Percentiles rank a stretch among this genome's conserved stretches.
Conservation (phyloP, 23 red algal genomes). For the Cyanidiococcus yangmingshanensis region DNA sequence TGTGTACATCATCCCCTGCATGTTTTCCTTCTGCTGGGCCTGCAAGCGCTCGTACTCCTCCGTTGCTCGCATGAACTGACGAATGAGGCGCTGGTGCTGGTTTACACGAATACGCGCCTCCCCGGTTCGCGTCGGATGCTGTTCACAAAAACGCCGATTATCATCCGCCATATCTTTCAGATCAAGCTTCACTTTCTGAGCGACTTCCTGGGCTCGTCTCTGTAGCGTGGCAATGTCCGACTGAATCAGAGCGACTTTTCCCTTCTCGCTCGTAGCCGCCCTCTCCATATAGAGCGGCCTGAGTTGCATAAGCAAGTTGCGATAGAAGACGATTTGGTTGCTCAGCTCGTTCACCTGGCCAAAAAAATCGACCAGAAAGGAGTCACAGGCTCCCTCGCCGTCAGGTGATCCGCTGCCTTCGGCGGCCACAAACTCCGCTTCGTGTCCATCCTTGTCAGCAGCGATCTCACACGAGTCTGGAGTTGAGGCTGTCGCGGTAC, state of each 20-base stretch:
- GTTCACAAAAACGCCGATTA: not conserved
- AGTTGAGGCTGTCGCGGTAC: not conserved
- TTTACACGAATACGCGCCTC: conserved; percentile 3
- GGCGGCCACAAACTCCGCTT: not conserved
- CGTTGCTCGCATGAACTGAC: conserved; percentile 6
- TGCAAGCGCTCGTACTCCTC: conserved; percentile 15
- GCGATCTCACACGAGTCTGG: not conserved
- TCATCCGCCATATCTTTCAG: conserved; percentile 13
- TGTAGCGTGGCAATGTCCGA: not conserved
- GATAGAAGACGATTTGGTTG: not conserved
- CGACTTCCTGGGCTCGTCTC: not conserved
- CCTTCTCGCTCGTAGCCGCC: not conserved
- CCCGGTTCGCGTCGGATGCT: not conserved
- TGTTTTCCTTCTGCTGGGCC: conserved; percentile 8
- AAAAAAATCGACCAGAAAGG: conserved; percentile 15
- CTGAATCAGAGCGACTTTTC: not conserved
- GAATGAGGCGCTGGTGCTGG: conserved; percentile 16
- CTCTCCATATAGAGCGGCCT: not conserved
- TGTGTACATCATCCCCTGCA: not conserved
- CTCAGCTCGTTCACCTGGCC: conserved; percentile 3
- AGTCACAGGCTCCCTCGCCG: not conserved
- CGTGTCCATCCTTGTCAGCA: not conserved
- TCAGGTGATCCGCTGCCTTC: not conserved
- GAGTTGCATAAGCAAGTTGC: not conserved
- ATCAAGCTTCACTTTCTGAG: not conserved